These are phyloP conservation scores for Saturnispora besseyi DNA, from an alignment of 805 yeast genomes.

Conservation along the genomic window DNA sequence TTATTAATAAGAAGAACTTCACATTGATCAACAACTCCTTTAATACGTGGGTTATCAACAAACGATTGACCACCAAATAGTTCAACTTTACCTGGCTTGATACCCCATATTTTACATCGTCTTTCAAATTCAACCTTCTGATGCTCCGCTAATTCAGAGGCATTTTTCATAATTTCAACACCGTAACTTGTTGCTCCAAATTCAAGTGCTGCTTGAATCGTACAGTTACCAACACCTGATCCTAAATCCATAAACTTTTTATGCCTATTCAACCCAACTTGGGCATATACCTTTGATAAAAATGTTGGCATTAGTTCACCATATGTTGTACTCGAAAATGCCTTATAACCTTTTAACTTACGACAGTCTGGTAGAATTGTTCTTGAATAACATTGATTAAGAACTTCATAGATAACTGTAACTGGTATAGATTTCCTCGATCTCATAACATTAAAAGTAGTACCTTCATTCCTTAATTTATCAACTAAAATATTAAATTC, in stretches of 20 bases:
- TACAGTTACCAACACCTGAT: constrained; percentile 91
- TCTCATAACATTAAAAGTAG: constrained; percentile 14
- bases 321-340: constrained; percentile 84
- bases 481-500: constrained; percentile 37
- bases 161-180: constrained; percentile 81
- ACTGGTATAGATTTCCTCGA: constrained; percentile 26
- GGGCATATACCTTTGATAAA: constrained; percentile 52
- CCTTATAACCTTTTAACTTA: constrained; percentile 61
- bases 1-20: constrained; percentile 76
- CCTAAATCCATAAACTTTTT: constrained; percentile 80
- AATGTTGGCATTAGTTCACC: constrained; percentile 84
- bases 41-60: constrained; percentile 52
- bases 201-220: constrained; percentile 81
- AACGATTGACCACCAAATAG: constrained; percentile 65
- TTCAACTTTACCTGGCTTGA: constrained; percentile 45
- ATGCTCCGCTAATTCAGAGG: constrained; percentile 54
- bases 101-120: constrained; percentile 56
- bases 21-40: constrained; percentile 44
- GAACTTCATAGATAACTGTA: constrained; percentile 52
- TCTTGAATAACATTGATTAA: constrained; percentile 66
- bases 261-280: constrained; percentile 44
- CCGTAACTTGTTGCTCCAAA: constrained; percentile 81
- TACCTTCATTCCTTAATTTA: constrained; percentile 28
- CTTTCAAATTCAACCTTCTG: constrained; percentile 52
- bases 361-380: constrained; percentile 67